Evolutionary conservation across 2,329 filamentous ascomycete species (phyloP).

Genomic region (Huntiella abstrusa): DNA sequence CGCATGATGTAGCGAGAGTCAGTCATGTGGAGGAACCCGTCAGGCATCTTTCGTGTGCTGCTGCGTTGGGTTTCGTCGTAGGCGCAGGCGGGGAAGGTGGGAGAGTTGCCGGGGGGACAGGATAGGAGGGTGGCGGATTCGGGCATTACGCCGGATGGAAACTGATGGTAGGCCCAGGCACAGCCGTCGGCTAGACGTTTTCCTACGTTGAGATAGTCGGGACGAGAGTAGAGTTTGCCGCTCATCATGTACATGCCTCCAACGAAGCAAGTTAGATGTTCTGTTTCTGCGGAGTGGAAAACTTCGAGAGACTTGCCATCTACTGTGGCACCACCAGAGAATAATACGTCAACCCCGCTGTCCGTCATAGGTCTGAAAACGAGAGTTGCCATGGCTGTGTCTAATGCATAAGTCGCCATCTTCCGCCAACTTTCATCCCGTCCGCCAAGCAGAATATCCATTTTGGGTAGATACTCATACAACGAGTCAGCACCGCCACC

Average conservation of each 20-base stretch:
- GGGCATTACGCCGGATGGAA: slow-evolving; percentile 39
- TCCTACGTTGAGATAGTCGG: slow-evolving; percentile 30
- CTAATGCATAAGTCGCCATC: slow-evolving; percentile 44
- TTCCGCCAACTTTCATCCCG: slow-evolving; percentile 37
- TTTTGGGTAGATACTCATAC: slow-evolving; percentile 43
- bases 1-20: slow-evolving; percentile 31
- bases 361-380: slow-evolving; percentile 53
- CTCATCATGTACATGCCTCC: slow-evolving; percentile 53
- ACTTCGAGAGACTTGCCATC: neutral
- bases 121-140: slow-evolving; percentile 30
- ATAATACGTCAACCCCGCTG: slow-evolving; percentile 40
- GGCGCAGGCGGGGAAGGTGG: slow-evolving; percentile 14
- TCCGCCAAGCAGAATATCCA: slow-evolving; percentile 48
- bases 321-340: slow-evolving; percentile 26
- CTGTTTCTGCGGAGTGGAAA: slow-evolving; percentile 13
- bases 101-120: slow-evolving; percentile 21
- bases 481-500: slow-evolving; percentile 36
- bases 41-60: slow-evolving; percentile 20
- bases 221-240: slow-evolving; percentile 37
- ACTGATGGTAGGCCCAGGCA: slow-evolving; percentile 36
- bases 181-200: slow-evolving; percentile 34
- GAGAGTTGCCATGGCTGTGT: slow-evolving; percentile 39
- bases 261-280: slow-evolving; percentile 50
- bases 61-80: slow-evolving; percentile 15
- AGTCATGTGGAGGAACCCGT: slow-evolving; percentile 42